Base-by-base conservation (phyloP, 2,329 filamentous ascomycete genomes). In the Phialophora verrucosa region DNA sequence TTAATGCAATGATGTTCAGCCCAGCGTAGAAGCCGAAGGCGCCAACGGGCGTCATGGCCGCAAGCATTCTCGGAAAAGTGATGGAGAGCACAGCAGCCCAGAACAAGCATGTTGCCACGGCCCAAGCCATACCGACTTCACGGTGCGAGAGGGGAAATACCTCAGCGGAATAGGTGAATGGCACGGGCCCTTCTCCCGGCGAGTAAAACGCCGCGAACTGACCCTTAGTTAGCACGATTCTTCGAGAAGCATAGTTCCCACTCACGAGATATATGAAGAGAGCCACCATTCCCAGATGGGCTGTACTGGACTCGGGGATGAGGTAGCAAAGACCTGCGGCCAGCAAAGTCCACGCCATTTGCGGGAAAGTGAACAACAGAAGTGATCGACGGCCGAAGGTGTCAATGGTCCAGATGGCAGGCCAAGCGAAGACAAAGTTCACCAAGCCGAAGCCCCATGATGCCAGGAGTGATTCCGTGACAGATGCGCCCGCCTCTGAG, bases 271-370 rank as follows among this genome's bases (percentile, higher is more conserved):
- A 90, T 68, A 90, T 79, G 67, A 90, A 89, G 4, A 88, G 75
- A 0, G 86, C 85, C 53, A 89, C 83, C 0, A 85, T 75, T 0
- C 78, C 85, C 12, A 87, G 79, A 63, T 84, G 82, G 0, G 81
- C 79, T 0, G 73, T 80, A 25, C 74, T 78, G 0, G 76, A 72
- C 31, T 72, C 69, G 0, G 78, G 78, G 23, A 88, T 82, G 47
- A 85, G 80, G 59, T 85, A 87, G 71, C 83, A 86, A 55, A 89
- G 81, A 4, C 85, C 87, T n/a, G 85, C 86, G 0, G 85, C 85
- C 0, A 90, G 80, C n/a, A 90, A 77, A 4, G 86, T 87, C 86
- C 87, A 88, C 12, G 85, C 85, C 87, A 90, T 90, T 66, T 89
- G 82, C 0, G 87, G 87, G 73, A 90, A 89, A 2, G 88, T 90